Conservation (phyloP, 805 yeast genomes). For the Yarrowia sp. region DNA sequence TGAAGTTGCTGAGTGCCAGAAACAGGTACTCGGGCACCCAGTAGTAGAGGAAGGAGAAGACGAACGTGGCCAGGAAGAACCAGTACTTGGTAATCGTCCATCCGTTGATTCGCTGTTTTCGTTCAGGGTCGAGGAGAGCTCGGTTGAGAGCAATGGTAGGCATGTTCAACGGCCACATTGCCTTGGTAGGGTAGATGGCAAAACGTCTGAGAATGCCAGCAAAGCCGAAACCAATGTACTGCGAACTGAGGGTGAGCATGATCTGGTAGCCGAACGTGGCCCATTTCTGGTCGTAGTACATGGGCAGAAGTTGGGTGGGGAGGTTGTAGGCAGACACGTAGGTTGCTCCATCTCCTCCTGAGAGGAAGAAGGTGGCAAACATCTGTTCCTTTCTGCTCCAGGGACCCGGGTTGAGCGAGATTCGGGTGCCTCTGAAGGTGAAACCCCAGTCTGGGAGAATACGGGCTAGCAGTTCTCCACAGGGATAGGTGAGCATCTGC, state of each 20-base stretch:
- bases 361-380: slow-evolving; percentile 57
- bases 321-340: slow-evolving; percentile 53
- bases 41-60: slow-evolving; percentile 59
- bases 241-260: slow-evolving; percentile 56
- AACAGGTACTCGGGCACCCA: slow-evolving; percentile 75
- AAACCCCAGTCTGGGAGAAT: slow-evolving; percentile 57
- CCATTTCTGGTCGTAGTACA: slow-evolving; percentile 41
- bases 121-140: slow-evolving; percentile 45
- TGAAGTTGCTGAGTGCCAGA: slow-evolving; percentile 66
- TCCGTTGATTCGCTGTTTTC: slow-evolving; percentile 56
- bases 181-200: slow-evolving; percentile 55
- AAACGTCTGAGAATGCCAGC: slow-evolving; percentile 63
- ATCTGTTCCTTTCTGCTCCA: slow-evolving; percentile 67
- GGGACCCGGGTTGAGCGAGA: slow-evolving; percentile 65
- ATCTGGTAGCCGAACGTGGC: slow-evolving; percentile 54
- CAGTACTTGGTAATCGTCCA: slow-evolving; percentile 64
- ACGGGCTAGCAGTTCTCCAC: slow-evolving; percentile 51
- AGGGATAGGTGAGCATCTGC: slow-evolving; percentile 64
- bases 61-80: slow-evolving; percentile 56
- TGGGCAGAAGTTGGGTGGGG: slow-evolving; percentile 44
- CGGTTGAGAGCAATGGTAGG: slow-evolving; percentile 61
- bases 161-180: slow-evolving; percentile 61
- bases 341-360: slow-evolving; percentile 49
- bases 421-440: slow-evolving; percentile 52
- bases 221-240: slow-evolving; percentile 60